phyloP scores from a whole-genome alignment of 257 asterid genomes.

The Handroanthus guayacan region DNA sequence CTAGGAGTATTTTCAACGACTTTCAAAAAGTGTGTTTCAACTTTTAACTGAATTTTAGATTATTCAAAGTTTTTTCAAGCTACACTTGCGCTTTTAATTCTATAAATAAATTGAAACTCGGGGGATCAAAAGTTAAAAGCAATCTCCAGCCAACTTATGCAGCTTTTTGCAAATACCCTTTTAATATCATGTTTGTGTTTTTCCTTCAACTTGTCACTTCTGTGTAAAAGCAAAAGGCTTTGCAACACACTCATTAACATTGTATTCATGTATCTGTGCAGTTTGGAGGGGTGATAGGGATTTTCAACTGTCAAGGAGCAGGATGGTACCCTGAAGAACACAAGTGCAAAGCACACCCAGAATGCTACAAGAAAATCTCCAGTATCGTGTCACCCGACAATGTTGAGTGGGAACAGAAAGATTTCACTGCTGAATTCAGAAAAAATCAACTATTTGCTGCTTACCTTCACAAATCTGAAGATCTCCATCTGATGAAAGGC shows the following conservation, averaged over 20 bases:
- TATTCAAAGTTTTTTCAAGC: too few relatives aligned
- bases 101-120: too few relatives aligned
- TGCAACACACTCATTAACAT: background rate
- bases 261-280: slow-evolving; percentile 13
- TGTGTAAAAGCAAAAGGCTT: too few relatives aligned
- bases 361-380: slow-evolving; percentile 45
- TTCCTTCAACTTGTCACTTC: too few relatives aligned
- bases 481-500: slow-evolving; percentile 37
- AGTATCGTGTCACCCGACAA: slow-evolving; percentile 43
- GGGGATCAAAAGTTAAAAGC: too few relatives aligned
- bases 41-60: too few relatives aligned
- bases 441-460: slow-evolving; percentile 32
- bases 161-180: too few relatives aligned
- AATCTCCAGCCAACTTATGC: too few relatives aligned
- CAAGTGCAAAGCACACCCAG: slow-evolving; percentile 47
- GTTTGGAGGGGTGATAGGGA: slow-evolving; percentile 57
- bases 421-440: slow-evolving; percentile 33
- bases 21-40: too few relatives aligned
- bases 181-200: too few relatives aligned
- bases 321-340: slow-evolving; percentile 62
- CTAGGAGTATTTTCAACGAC: too few relatives aligned
- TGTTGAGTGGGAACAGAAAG: slow-evolving; percentile 52
- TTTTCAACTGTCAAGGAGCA: slow-evolving; percentile 61
- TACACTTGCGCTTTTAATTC: too few relatives aligned
- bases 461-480: slow-evolving; percentile 43